phyloP scores from a whole-genome alignment of 371 early-diverging fungal genomes.

The Circinella minor region DNA sequence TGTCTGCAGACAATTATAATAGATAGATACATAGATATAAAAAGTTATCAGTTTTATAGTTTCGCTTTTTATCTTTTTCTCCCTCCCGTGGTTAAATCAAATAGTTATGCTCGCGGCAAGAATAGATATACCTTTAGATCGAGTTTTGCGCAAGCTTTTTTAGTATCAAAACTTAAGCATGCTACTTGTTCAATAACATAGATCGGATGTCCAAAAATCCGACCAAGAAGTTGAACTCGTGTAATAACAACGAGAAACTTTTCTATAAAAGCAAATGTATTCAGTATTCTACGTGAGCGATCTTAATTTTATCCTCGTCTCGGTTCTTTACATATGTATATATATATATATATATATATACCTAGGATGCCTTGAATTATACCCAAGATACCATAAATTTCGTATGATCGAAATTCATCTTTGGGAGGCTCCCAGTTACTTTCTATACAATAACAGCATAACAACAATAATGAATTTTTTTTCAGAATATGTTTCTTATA shows the following conservation, averaged over 20 bases:
- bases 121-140: neutral
- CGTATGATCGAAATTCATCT: slow-evolving; percentile 24
- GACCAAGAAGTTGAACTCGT: slow-evolving; percentile 46
- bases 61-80: neutral
- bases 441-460: neutral
- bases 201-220: slow-evolving; percentile 47
- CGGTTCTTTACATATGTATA: no score
- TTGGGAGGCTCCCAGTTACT: slow-evolving; percentile 9
- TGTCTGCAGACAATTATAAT: neutral
- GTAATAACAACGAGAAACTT: slow-evolving; percentile 48
- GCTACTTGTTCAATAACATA: slow-evolving; percentile 51
- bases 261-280: slow-evolving; percentile 21
- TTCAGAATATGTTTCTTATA: neutral
- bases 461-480: neutral
- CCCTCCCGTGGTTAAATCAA: neutral
- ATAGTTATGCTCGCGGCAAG: no score
- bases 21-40: neutral
- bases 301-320: no score
- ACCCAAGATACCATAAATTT: slow-evolving; percentile 45
- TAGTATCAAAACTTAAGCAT: slow-evolving; percentile 47
- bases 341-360: slow-evolving; percentile 9
- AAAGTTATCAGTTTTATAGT: neutral
- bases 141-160: slow-evolving; percentile 29
- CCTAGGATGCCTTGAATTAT: slow-evolving; percentile 43
- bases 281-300: neutral